A percentile compares a stretch with the other conserved stretches of the same genome.
phyloP scores from a whole-genome alignment of 108 stramenopile genomes.

The Pseudonitzschia pungens region DNA sequence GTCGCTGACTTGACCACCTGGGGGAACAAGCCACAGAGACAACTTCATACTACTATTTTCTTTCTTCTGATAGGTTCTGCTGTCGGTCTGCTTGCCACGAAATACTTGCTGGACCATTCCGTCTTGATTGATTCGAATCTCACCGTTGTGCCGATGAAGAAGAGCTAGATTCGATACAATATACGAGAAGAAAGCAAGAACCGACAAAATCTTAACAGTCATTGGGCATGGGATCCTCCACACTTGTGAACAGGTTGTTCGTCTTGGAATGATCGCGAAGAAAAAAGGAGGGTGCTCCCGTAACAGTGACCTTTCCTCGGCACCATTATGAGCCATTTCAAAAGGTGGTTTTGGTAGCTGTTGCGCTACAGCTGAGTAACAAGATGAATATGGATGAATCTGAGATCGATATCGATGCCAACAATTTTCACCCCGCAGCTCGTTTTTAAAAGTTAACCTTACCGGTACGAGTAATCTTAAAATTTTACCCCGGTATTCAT shows the following conservation, averaged over 20 bases:
- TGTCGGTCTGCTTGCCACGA: not conserved
- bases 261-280: not conserved
- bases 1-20: not conserved
- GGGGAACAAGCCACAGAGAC: slow-evolving; percentile 8
- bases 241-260: not conserved
- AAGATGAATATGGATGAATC: too few species aligned
- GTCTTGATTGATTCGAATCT: not conserved
- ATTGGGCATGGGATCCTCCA: not conserved
- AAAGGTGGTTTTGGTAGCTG: not conserved
- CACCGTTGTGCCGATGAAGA: not conserved
- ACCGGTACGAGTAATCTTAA: too few species aligned
- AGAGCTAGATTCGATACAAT: not conserved
- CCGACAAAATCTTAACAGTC: not conserved
- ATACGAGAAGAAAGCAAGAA: not conserved
- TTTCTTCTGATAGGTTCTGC: not conserved
- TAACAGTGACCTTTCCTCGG: not conserved
- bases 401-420: too few species aligned
- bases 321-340: not conserved
- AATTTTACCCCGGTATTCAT: too few species aligned
- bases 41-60: slow-evolving; percentile 7
- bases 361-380: too few species aligned
- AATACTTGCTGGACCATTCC: not conserved
- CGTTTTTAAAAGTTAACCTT: too few species aligned
- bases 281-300: not conserved
- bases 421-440: too few species aligned